Evolutionary conservation across 1,284 basidiomycete genomes (phyloP).

Genomic region (Singerocomus inundabilis): DNA sequence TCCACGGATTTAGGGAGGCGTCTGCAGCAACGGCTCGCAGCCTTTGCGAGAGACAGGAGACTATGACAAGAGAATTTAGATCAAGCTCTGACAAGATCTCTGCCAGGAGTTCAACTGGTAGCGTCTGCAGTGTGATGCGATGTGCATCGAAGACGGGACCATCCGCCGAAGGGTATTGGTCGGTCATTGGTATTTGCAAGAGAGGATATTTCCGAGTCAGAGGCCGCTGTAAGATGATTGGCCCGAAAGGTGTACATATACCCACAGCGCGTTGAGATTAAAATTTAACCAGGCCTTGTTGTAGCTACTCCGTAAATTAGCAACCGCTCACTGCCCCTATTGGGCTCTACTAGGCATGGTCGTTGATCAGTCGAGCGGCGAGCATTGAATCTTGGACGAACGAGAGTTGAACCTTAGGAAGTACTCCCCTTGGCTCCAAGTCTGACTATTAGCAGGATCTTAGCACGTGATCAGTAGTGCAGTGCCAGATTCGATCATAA

Average conservation of each 20-base stretch:
- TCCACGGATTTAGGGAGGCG: constrained; percentile 68
- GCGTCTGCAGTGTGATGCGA: constrained; percentile 43
- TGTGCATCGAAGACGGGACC: not conserved
- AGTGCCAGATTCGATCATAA: too few species aligned
- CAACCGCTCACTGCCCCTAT: constrained; percentile 53
- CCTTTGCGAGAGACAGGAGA: constrained; percentile 58
- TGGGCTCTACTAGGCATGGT: constrained; percentile 45
- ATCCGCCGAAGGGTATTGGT: constrained; percentile 1
- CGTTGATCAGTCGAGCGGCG: constrained; percentile 46
- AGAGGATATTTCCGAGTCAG: too few species aligned
- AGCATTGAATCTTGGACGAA: constrained; percentile 44
- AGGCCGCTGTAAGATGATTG: too few species aligned
- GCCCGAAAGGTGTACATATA: too few species aligned
- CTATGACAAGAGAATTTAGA: constrained; percentile 52
- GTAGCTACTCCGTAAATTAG: too few species aligned
- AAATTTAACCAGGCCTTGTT: too few species aligned
- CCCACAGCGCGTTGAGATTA: too few species aligned
- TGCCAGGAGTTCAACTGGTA: constrained; percentile 74
- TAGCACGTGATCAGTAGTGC: constrained; percentile 5
- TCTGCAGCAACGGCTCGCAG: constrained; percentile 59
- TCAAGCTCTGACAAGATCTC: constrained; percentile 68
- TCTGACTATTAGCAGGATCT: too few species aligned
- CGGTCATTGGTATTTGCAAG: constrained; percentile 1
- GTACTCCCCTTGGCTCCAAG: constrained; percentile 14
- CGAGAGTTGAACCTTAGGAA: constrained; percentile 41